A percentile compares a stretch with the other conserved stretches of the same genome.
Evolutionary conservation across 2,329 filamentous ascomycete genomes (phyloP).

Genomic region (Davidsoniella virescens): DNA sequence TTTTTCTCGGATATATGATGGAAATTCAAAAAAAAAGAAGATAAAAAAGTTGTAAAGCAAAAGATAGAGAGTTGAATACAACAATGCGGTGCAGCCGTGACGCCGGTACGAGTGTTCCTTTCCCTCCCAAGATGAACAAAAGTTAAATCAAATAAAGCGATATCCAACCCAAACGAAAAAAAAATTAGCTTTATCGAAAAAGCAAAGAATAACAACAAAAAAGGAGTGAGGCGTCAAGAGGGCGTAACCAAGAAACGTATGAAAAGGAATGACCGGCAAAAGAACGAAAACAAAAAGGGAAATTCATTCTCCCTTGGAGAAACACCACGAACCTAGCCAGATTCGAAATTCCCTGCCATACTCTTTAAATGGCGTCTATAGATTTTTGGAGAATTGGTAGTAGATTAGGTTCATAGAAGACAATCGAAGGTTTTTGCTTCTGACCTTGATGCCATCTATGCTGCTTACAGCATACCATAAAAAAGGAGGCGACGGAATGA

Average conservation of each 20-base stretch:
- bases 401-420: too few relatives aligned
- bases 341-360: background rate
- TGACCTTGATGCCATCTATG: too few relatives aligned
- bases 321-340: background rate
- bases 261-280: background rate
- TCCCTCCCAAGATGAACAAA: conserved; percentile 4
- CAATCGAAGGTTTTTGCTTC: too few relatives aligned
- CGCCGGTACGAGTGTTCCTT: background rate
- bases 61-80: conserved; percentile 1
- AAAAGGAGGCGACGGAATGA: too few relatives aligned
- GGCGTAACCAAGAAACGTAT: too few relatives aligned
- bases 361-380: too few relatives aligned
- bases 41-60: background rate
- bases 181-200: background rate
- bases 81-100: background rate
- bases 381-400: too few relatives aligned
- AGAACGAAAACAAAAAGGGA: background rate
- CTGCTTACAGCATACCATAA: too few relatives aligned
- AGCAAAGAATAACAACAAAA: background rate
- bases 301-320: background rate
- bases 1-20: too few relatives aligned
- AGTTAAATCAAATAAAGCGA: background rate
- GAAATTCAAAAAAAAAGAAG: background rate
- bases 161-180: conserved; percentile 2
- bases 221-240: background rate